Percentiles rank a stretch among this genome's conserved stretches.
phyloP scores from a whole-genome alignment of 768 basidiomycete genomes.

The Crucibulum laeve region DNA sequence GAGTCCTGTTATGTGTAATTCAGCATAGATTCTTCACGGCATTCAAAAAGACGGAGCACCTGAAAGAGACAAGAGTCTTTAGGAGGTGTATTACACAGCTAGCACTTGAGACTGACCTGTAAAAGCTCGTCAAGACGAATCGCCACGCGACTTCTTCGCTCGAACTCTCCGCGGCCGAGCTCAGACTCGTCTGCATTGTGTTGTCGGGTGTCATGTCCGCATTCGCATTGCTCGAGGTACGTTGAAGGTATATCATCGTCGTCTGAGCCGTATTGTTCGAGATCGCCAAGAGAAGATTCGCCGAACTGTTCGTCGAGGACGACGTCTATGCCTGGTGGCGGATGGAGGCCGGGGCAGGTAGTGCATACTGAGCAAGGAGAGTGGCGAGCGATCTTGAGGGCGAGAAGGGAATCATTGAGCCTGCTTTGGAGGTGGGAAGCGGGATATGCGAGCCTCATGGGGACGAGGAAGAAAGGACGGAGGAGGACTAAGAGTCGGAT shows the following conservation, averaged over 20 bases:
- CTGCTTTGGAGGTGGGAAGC: constrained; percentile 45
- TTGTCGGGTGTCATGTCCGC: constrained; percentile 60
- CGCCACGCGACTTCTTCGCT: constrained; percentile 70
- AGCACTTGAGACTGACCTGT: constrained; percentile 47
- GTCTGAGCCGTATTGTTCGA: constrained; percentile 69
- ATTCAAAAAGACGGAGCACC: constrained; percentile 5
- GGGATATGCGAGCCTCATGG: constrained; percentile 69
- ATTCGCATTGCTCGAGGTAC: constrained; percentile 62
- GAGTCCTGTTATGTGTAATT: constrained; percentile 48
- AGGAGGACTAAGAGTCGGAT: constrained; percentile 4
- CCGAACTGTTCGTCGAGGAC: constrained; percentile 48
- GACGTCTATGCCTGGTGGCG: constrained; percentile 53
- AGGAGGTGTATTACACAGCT: constrained; percentile 2
- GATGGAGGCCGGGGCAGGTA: constrained; percentile 68
- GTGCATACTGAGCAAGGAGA: constrained; percentile 63
- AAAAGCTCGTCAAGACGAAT: constrained; percentile 78
- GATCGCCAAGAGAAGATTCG: constrained; percentile 46
- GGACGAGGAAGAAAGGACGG: constrained; percentile 8
- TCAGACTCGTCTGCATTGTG: constrained; percentile 63
- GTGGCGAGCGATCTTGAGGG: constrained; percentile 83
- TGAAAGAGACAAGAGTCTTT: constrained; percentile 5
- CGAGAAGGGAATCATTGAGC: constrained; percentile 44
- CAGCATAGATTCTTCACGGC: background rate
- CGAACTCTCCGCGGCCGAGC: constrained; percentile 60
- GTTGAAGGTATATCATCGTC: constrained; percentile 50